Percentiles rank a stretch among this genome's conserved stretches.
These are phyloP conservation scores for Monsonia emarginata DNA, from an alignment of 441 rosid genomes.

Conservation along the genomic window DNA sequence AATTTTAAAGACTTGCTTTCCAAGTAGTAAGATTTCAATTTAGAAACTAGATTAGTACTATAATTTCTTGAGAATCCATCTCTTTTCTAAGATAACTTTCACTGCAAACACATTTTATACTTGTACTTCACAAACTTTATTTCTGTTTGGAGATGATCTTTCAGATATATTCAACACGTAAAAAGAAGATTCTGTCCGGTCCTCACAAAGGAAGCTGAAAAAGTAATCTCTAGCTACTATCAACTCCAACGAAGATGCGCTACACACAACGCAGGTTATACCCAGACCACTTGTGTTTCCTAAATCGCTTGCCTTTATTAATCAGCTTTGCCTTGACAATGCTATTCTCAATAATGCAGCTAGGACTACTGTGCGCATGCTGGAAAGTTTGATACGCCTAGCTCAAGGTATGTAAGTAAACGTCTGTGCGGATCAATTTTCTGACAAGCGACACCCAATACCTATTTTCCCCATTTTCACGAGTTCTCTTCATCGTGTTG, in stretches of 20 bases:
- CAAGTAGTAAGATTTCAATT: background rate
- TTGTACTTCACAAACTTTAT: background rate
- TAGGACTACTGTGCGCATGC: slow-evolving; percentile 90
- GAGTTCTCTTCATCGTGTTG: slow-evolving; percentile 12
- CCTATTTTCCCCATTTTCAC: background rate
- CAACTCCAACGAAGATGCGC: slow-evolving; percentile 92
- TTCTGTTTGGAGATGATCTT: slow-evolving; percentile 12
- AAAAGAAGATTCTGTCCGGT: slow-evolving; percentile 68
- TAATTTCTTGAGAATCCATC: slow-evolving; percentile 1
- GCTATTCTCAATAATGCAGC: slow-evolving; percentile 39
- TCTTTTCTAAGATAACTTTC: background rate
- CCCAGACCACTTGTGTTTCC: slow-evolving; percentile 3
- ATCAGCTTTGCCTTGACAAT: slow-evolving; percentile 8
- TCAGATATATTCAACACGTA: slow-evolving; percentile 76
- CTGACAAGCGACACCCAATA: background rate
- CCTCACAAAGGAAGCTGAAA: slow-evolving; percentile 80
- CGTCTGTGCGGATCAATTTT: background rate
- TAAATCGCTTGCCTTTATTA: background rate
- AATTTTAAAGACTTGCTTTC: background rate
- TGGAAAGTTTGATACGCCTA: slow-evolving; percentile 89
- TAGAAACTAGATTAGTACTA: background rate
- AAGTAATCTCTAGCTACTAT: slow-evolving; percentile 78
- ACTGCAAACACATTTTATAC: background rate
- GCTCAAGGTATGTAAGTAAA: slow-evolving; percentile 63
- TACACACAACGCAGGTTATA: slow-evolving; percentile 72